Evolutionary conservation across 352 stramenopile species (phyloP), one percentile per base, ranked within the genome.

Genomic region (Pythium pectinolyticum): DNA sequence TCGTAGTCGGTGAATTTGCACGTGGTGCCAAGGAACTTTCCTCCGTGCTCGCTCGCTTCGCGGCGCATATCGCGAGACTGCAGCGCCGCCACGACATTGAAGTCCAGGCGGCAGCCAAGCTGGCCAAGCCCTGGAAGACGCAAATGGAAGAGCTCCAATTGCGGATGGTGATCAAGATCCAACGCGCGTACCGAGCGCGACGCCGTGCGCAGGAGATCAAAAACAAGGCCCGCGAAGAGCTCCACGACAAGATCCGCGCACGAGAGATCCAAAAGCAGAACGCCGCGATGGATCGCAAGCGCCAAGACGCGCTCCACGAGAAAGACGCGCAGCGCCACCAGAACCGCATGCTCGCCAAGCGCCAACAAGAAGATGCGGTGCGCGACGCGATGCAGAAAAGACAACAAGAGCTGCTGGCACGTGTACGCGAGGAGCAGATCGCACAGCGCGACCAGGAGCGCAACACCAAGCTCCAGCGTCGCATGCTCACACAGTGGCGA

Each of bases 151-250:
- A 86, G 17, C 60, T 91, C 9, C 57, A 82, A 40, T 39, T 88
- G 2, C 81, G 77, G 10, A 90, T 90, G 80, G 69, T 84, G 1
- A 76, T 91, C 19, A 79, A 76, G 14, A 88, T 94, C 46, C 85
- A 94, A 69, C 80, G 80, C 5, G 74, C 80, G 1, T 92, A 89
- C 63, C 75, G 85, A 35, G 67, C 75, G 22, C 72, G 83, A 31
- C 70, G 66, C 19, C 55, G 68, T 39, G 58, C 76, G 1, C 66
- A 66, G 11, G 60, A 82, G 22, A 76, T 72, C 0, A 85, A 89
- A 49, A 48, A 75, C 4, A 61, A 85, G 15, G 81, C 83, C 24
- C 62, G 65, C 28, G 73, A 78, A 3, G 73, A 86, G 61, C 64
- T 90, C 6, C 70, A 77, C 12, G 61, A 83, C 8, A 66, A 85